A percentile compares a stretch with the other conserved stretches of the same genome.
phyloP scores from a whole-genome alignment of 768 basidiomycete genomes.

The Filobasidium wieringae region DNA sequence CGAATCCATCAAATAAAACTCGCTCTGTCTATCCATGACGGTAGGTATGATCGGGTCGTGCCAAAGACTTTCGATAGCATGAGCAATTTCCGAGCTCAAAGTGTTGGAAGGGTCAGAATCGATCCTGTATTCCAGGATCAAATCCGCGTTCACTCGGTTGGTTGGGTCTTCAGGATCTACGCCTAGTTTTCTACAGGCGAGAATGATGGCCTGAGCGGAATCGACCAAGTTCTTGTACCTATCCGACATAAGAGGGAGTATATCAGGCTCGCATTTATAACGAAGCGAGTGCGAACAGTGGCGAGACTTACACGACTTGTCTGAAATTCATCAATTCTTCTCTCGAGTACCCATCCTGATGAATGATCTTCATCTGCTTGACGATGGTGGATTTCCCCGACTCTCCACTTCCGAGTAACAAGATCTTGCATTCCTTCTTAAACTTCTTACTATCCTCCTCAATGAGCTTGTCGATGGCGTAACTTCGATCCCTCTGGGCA shows the following conservation, averaged over 20 bases:
- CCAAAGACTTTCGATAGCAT: constrained; percentile 43
- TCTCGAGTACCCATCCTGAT: constrained; percentile 74
- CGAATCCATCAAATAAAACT: constrained; percentile 93
- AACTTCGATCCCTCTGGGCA: constrained; percentile 30
- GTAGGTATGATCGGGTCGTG: constrained; percentile 44
- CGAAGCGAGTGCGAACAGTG: neutral
- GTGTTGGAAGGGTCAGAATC: constrained; percentile 35
- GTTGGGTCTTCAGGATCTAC: constrained; percentile 58
- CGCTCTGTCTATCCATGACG: constrained; percentile 43
- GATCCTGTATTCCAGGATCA: constrained; percentile 42
- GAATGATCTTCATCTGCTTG: constrained; percentile 98
- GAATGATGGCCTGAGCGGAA: constrained; percentile 70
- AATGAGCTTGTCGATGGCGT: constrained; percentile 62
- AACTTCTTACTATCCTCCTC: constrained; percentile 75
- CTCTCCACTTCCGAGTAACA: constrained; percentile 80
- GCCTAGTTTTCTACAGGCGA: constrained; percentile 75
- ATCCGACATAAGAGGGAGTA: neutral
- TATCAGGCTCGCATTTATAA: neutral
- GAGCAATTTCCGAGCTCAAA: constrained; percentile 39
- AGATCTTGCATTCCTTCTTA: constrained; percentile 81
- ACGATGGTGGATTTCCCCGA: constrained; percentile 92
- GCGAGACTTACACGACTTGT: constrained; percentile 56
- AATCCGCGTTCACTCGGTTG: constrained; percentile 48
- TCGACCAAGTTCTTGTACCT: constrained; percentile 58
- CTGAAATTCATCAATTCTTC: constrained; percentile 67